Base-by-base conservation (phyloP, 2,329 filamentous ascomycete species). In the Ascosphaera apis region DNA sequence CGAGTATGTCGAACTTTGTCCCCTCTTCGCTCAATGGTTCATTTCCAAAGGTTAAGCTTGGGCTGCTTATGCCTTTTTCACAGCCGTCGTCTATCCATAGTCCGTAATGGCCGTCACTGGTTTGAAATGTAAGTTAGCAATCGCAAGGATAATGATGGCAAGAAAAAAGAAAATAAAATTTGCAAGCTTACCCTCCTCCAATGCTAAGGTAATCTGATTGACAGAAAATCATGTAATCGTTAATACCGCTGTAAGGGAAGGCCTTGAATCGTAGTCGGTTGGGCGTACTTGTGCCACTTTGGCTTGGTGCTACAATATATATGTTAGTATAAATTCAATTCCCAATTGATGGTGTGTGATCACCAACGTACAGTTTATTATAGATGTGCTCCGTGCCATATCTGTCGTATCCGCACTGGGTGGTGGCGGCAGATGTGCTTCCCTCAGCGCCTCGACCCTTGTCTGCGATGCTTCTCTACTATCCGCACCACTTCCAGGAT, bases 181-280 rank as follows among this genome's bases (percentile, higher is more conserved):
- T 37, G 8, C 15, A 36, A 13, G 54, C 63, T 55, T 47, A 72
- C 58, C 69, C 81, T 37, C 82, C 86, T 8, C 88, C 88, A 15
- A 95, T 66, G 48, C 79, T 88, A 31, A 98, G 56, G 52, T 79
- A 95, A 16, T 74, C 69, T 2, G 71, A 64, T 56, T 95, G 83
- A 56, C 86, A 95, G 48, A 91, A 78, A 45, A 95, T 88, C 61
- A 86, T 82, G 53, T 91, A 98, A 54, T 95, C 88, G 53, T 98
- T 95, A 30, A 91, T 69, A 3, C 88, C 88, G 38, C 79, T 91
- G 50, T 93, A 95, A 0, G 86, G 84, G 48, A 95, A 98, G 0
- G 86, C 86, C 57, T 92, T 93, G 66, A 98, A 98, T 15, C 88
- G 73, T 45, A 95, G 81, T 17, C 72, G 67, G 41, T 86, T 79